Conservation (phyloP, 2,329 filamentous ascomycete species). For the Pochonia chlamydosporia region DNA sequence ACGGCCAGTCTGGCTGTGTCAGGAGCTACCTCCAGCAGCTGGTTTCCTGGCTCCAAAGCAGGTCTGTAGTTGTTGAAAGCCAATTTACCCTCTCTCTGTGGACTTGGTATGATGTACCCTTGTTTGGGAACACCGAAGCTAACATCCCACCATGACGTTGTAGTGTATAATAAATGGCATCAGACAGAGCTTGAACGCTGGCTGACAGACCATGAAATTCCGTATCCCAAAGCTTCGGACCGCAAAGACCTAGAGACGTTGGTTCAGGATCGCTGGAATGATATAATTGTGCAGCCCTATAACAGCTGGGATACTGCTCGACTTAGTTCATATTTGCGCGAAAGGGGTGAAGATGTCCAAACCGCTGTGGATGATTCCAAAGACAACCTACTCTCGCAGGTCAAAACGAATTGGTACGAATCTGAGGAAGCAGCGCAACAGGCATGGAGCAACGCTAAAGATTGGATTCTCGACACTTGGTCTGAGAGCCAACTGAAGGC, state of each 20-base stretch:
- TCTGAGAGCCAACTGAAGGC: constrained; percentile 88
- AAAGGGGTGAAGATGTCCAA: constrained; percentile 66
- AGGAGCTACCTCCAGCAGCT: constrained; percentile 66
- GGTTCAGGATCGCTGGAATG: constrained; percentile 87
- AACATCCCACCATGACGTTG: background rate
- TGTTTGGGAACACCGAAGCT: background rate
- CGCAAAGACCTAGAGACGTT: constrained; percentile 90
- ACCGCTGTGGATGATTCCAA: constrained; percentile 61
- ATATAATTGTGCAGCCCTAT: constrained; percentile 69
- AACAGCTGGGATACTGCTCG: constrained; percentile 68
- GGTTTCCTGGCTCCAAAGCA: constrained; percentile 70
- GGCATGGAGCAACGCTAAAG: constrained; percentile 66
- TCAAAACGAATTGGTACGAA: constrained; percentile 72
- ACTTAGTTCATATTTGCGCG: constrained; percentile 60
- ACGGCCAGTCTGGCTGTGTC: constrained; percentile 68
- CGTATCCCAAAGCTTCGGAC: constrained; percentile 84
- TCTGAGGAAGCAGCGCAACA: constrained; percentile 70
- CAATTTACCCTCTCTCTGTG: too few species aligned
- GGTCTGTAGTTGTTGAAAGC: constrained; percentile 56
- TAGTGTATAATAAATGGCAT: constrained; percentile 98
- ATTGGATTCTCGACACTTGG: constrained; percentile 96
- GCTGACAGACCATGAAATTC: constrained; percentile 87
- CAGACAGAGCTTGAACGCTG: constrained; percentile 95
- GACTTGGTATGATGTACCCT: background rate
- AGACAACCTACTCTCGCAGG: constrained; percentile 61